These are phyloP conservation scores for Circinella umbellata DNA, from an alignment of 371 early-diverging fungal genomes.

Conservation along the genomic window DNA sequence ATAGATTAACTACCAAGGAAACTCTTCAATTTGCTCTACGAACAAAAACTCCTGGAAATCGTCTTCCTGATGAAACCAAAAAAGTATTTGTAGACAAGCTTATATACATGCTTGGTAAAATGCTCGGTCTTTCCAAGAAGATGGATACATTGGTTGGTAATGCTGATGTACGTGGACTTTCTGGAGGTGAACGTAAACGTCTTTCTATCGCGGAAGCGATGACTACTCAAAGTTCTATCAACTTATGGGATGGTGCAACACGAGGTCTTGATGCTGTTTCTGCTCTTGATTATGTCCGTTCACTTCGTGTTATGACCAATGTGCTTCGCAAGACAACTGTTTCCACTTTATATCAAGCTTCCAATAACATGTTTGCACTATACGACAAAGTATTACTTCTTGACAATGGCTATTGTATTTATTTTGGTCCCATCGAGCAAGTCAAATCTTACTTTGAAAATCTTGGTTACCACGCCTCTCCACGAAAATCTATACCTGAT, in stretches of 20 bases:
- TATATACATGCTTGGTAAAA: conserved; percentile 39
- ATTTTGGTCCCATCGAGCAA: conserved; percentile 56
- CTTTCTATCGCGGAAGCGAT: conserved; percentile 73
- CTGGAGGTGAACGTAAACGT: conserved; percentile 77
- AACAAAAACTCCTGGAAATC: conserved; percentile 44
- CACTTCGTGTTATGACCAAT: conserved; percentile 55
- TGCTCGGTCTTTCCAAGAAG: conserved; percentile 59
- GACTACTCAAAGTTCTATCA: conserved; percentile 56
- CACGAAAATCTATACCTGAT: conserved; percentile 70
- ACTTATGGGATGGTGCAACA: conserved; percentile 73
- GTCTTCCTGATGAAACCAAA: conserved; percentile 33
- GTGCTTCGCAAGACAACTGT: conserved; percentile 56
- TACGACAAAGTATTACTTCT: conserved; percentile 66
- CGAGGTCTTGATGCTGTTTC: conserved; percentile 78
- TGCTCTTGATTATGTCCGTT: conserved; percentile 65
- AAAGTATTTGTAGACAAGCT: conserved; percentile 26
- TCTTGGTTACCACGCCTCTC: conserved; percentile 58
- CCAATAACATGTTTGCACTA: conserved; percentile 60
- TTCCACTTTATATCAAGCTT: conserved; percentile 61
- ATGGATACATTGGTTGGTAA: conserved; percentile 72
- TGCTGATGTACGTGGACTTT: conserved; percentile 63
- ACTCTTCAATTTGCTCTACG: conserved; percentile 57
- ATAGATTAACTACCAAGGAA: conserved; percentile 44
- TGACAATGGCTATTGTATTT: conserved; percentile 60
- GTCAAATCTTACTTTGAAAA: conserved; percentile 52